Conservation (phyloP, 495 filamentous ascomycete genomes). For the Letharia columbiana region DNA sequence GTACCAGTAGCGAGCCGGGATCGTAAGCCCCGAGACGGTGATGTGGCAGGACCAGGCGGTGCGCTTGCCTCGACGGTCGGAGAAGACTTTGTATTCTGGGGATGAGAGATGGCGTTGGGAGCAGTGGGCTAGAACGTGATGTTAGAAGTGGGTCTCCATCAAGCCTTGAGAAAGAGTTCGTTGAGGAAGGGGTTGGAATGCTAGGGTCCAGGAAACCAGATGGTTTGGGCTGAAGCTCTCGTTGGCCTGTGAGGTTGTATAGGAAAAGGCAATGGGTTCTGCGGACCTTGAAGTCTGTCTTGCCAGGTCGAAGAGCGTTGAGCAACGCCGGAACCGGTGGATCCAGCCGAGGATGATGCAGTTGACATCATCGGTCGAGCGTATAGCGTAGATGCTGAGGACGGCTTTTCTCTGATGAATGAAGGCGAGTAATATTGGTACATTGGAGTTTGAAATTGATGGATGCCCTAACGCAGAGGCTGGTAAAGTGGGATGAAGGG, state of each 20-base stretch:
- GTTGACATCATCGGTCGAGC: constrained; percentile 26
- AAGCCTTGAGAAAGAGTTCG: neutral
- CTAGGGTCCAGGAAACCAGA: neutral
- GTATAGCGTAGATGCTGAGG: constrained; percentile 8
- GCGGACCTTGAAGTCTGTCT: constrained; percentile 45
- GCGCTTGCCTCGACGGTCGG: constrained; percentile 76
- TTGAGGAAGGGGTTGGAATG: neutral
- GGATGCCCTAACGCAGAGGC: neutral
- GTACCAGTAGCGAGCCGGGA: constrained; percentile 79
- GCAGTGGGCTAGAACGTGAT: constrained; percentile 49
- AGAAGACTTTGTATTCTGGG: constrained; percentile 63
- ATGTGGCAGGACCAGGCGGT: constrained; percentile 84
- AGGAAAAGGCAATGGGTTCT: constrained; percentile 10
- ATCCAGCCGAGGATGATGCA: constrained; percentile 24
- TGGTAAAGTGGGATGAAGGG: constrained; percentile 4
- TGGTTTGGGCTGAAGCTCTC: neutral
- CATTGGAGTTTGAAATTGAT: constrained; percentile 3
- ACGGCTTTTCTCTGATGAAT: constrained; percentile 5
- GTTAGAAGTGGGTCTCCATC: constrained; percentile 21
- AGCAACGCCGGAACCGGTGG: constrained; percentile 18
- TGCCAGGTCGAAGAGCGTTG: constrained; percentile 38
- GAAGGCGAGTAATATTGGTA: constrained; percentile 10
- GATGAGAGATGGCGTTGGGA: constrained; percentile 41
- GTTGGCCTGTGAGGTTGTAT: neutral
- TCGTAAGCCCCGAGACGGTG: constrained; percentile 36